Base-by-base conservation (phyloP, 106 monocot genomes). In the Acanthochlamys bracteata region DNA sequence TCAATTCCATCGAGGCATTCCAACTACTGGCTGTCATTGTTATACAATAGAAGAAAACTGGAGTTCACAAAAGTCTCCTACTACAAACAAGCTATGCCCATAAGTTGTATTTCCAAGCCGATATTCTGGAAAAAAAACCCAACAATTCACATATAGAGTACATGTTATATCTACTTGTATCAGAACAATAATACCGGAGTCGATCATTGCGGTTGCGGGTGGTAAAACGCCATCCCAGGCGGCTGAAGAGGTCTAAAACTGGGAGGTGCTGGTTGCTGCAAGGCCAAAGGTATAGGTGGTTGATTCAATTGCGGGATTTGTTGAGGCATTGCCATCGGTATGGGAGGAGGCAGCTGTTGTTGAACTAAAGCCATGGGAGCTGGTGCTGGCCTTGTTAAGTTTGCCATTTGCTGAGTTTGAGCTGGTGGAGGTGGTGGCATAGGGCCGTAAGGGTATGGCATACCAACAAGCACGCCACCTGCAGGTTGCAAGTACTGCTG, bases 231-330 rank as follows among this genome's bases (percentile, higher is more conserved):
- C 83, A 98, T 83, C 22, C 72, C 74, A 17, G 94, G 90, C 1
- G 86, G 79, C 57, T 84, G 86, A 64, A 90, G 67, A 11, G 90
- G 86, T 57, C 91, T 70, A 65, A 80, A 98, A 77, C 81, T 85
- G 7, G 92, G 88, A 2, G 71, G 79, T 0, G 57, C 69, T 27
- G 78, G 75, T 20, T 79, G 90, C 63, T 84, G 76, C 33, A 78
- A 33, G 42, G 70, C 62, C 25, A 80, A 55, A 22, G 76, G 79
- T 46, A 47, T 39, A 14, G 46, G 65, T 14, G 77, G 85, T 22
- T 78, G 74, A 70, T 75, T 86, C 49, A 49, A 4, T 49, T 33
- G 33, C 6, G 33, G 33, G 33, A 33, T 33, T 3, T 33, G 33
- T 6, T 33, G 87, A 6, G 74, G 79, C 0, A 57, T 66, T 40